phyloP scores from a whole-genome alignment of 352 stramenopile genomes.

The Hyaloperonospora brassicae region DNA sequence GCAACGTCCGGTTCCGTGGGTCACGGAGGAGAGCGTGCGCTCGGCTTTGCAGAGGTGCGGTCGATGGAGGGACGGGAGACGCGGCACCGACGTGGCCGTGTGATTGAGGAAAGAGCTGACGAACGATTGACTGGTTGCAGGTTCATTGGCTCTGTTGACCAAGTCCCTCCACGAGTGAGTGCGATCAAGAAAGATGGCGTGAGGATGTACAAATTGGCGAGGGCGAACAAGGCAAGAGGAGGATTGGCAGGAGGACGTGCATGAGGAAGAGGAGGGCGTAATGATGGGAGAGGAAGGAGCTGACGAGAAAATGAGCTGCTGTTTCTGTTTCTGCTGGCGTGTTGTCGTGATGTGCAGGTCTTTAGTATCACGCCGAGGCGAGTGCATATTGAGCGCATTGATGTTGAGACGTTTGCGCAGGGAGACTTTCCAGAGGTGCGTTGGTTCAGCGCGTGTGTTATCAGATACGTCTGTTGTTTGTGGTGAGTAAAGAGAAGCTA shows the following conservation, averaged over 20 bases:
- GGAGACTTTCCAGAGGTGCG: slow-evolving; percentile 58
- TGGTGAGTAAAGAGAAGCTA: slow-evolving; percentile 1
- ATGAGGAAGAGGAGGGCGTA: too few relatives aligned
- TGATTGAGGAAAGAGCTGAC: not conserved
- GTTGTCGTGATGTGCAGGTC: slow-evolving; percentile 18
- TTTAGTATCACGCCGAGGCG: slow-evolving; percentile 50
- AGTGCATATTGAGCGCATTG: slow-evolving; percentile 59
- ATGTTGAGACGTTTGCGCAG: slow-evolving; percentile 38
- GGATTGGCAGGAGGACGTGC: not conserved
- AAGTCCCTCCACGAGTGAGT: slow-evolving; percentile 70
- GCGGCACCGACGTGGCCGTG: not conserved
- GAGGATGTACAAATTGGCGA: slow-evolving; percentile 68
- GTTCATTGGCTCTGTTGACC: slow-evolving; percentile 69
- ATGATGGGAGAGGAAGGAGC: not conserved
- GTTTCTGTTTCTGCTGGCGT: not conserved
- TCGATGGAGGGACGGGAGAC: not conserved
- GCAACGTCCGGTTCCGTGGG: slow-evolving; percentile 46
- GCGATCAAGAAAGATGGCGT: slow-evolving; percentile 74
- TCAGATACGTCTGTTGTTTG: not conserved
- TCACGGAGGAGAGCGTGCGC: slow-evolving; percentile 33
- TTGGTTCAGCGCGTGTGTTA: not conserved
- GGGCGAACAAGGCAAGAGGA: slow-evolving; percentile 38
- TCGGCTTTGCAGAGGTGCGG: slow-evolving; percentile 39
- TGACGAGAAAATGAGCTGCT: slow-evolving; percentile 5
- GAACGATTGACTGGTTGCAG: slow-evolving; percentile 25